phyloP scores from a whole-genome alignment of 208 protist species.

The Paratrypanosoma confusum region DNA sequence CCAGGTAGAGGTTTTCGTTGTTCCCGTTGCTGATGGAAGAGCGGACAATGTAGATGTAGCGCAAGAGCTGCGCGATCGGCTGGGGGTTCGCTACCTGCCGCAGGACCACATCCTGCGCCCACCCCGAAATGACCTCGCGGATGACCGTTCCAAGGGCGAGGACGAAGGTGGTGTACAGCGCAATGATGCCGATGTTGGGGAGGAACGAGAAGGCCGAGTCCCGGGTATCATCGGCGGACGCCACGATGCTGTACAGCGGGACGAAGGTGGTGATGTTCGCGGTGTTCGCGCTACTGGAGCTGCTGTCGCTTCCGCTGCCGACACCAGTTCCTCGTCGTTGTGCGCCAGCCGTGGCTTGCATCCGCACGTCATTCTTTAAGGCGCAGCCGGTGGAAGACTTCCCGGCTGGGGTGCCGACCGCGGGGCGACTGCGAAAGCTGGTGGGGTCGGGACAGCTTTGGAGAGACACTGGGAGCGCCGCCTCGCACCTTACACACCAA shows the following conservation, averaged over 20 bases:
- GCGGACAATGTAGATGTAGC: constrained; percentile 42
- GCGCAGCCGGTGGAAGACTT: too few species aligned
- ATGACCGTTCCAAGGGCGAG: constrained; percentile 48
- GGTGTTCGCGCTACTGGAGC: not conserved
- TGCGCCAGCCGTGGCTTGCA: too few species aligned
- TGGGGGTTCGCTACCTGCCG: constrained; percentile 44
- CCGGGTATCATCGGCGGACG: constrained; percentile 25
- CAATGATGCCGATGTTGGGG: constrained; percentile 49
- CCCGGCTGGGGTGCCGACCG: too few species aligned
- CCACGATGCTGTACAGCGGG: constrained; percentile 17
- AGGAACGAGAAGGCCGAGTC: constrained; percentile 30
- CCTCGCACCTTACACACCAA: constrained; percentile 9
- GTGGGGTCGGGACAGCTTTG: too few species aligned
- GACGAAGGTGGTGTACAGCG: constrained; percentile 73
- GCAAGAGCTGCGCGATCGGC: constrained; percentile 34
- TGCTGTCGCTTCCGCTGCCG: not conserved
- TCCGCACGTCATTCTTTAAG: too few species aligned
- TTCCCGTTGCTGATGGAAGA: constrained; percentile 34
- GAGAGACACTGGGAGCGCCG: too few species aligned
- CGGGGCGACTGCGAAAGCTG: too few species aligned
- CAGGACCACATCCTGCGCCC: constrained; percentile 32
- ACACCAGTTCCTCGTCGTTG: too few species aligned
- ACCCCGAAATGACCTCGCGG: constrained; percentile 31
- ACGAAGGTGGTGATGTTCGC: too few species aligned
- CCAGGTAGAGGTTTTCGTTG: constrained; percentile 26